Conservation (phyloP, 148 eudicot species). For the Tetragonia tetragonoides region DNA sequence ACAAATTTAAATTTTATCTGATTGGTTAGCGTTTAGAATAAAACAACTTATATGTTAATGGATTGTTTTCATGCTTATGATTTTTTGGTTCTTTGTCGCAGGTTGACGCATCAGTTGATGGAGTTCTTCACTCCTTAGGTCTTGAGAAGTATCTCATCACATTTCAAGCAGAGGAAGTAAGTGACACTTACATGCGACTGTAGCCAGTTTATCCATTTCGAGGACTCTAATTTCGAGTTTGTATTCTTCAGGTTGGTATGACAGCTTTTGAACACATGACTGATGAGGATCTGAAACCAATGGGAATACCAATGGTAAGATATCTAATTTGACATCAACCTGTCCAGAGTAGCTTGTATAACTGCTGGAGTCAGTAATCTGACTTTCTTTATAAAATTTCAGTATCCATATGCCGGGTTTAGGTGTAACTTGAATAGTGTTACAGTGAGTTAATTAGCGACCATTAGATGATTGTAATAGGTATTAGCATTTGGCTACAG, state of each 20-base stretch:
- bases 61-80: background rate
- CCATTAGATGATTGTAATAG: no score
- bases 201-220: background rate
- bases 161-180: slow-evolving; percentile 83
- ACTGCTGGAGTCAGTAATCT: background rate
- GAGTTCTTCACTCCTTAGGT: slow-evolving; percentile 69
- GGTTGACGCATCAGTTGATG: slow-evolving; percentile 73
- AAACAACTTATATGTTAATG: background rate
- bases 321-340: background rate
- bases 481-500: no score
- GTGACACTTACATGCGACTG: slow-evolving; percentile 5
- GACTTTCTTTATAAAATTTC: background rate
- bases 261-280: slow-evolving; percentile 84
- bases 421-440: slow-evolving; percentile 1
- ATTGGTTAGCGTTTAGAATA: background rate
- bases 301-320: slow-evolving; percentile 93
- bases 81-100: slow-evolving; percentile 30
- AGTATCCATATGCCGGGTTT: no score
- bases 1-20: background rate
- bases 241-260: slow-evolving; percentile 78
- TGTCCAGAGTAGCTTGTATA: background rate
- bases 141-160: slow-evolving; percentile 74
- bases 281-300: slow-evolving; percentile 78
- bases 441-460: no score
- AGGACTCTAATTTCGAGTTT: background rate